Evolutionary conservation across 257 asterid species (phyloP), one percentile per base, ranked within the genome.

Genomic region (Solanum pennellii): DNA sequence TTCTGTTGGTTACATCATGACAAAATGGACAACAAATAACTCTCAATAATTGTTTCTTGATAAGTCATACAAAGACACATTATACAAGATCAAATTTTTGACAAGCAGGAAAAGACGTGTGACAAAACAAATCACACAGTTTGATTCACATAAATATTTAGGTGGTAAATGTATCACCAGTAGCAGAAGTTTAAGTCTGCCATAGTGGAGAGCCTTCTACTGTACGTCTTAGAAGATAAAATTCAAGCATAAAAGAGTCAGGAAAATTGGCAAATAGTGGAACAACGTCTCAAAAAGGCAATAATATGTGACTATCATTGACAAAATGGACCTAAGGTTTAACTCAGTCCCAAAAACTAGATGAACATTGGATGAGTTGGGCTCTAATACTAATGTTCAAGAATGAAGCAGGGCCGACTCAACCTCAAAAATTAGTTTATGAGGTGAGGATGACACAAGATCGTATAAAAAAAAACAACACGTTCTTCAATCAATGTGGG

Each of bases 1-100:
- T 93, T 96, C 90, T 88, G 94, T 88, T 87, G 91, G 83, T 90
- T 45, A 88, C 27, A 47, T 80, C 66, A 45, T 47, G 85, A 47
- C 27, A 80, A 80, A 80, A 80, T 18, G 20, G 44, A 45, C n/a
- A 16, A 47, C 44, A 31, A 79, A 47, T 79, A 4, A 39, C 68
- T 80, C 42, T 47, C 12, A 12, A 47, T 16, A 47, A 79, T 44
- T 14, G n/a, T 44, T 79, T 25, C 84, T 44, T 25, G n/a, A 80
- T 65, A 80, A 47, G 44, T 29, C 27, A 27, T 47, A 80, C 9
- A 31, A 18, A 47, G 85, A 80, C 68, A 80, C 0, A 80, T 47
- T 9, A 14, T 47, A 16, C 12, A 47, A 47, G 39, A 14, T 29
- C 44, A 80, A 47, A 80, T 27, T 47, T 80, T 37, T 47, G 39